phyloP scores from a whole-genome alignment of 495 filamentous ascomycete genomes.

The Penicillium longicatenatum region DNA sequence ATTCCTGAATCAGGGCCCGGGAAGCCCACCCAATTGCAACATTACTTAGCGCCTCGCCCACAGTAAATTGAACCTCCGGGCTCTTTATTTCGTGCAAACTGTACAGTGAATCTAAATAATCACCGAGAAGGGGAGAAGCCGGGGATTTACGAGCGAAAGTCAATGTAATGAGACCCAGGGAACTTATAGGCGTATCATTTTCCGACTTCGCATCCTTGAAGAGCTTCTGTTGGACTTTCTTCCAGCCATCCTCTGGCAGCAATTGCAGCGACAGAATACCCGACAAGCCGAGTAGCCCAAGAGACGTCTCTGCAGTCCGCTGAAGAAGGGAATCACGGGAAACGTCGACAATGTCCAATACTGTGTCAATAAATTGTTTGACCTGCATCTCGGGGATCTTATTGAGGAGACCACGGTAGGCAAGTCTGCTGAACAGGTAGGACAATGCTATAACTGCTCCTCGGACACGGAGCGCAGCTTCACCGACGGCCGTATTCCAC shows the following conservation, averaged over 20 bases:
- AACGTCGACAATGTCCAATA: slow-evolving; percentile 50
- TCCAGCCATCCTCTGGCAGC: slow-evolving; percentile 41
- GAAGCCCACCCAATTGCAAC: slow-evolving; percentile 79
- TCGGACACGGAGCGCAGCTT: slow-evolving; percentile 59
- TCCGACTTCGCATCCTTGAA: slow-evolving; percentile 70
- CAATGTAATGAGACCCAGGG: slow-evolving; percentile 67
- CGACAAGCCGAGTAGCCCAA: slow-evolving; percentile 77
- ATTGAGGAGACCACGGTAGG: slow-evolving; percentile 44
- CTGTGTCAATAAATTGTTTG: slow-evolving; percentile 38
- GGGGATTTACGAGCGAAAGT: slow-evolving; percentile 47
- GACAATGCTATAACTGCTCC: slow-evolving; percentile 60
- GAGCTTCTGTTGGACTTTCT: slow-evolving; percentile 59
- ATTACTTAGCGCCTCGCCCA: slow-evolving; percentile 82
- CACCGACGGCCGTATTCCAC: slow-evolving; percentile 63
- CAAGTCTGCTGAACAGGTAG: slow-evolving; percentile 61
- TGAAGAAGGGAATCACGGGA: slow-evolving; percentile 58
- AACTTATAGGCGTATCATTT: slow-evolving; percentile 75
- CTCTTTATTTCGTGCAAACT: slow-evolving; percentile 78
- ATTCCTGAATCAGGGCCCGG: slow-evolving; percentile 56
- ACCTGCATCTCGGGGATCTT: slow-evolving; percentile 35
- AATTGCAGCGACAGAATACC: slow-evolving; percentile 49
- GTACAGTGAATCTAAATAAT: slow-evolving; percentile 65
- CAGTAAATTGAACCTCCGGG: slow-evolving; percentile 82
- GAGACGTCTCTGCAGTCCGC: slow-evolving; percentile 61
- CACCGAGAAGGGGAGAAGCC: slow-evolving; percentile 26